Base-by-base conservation (phyloP, 2,329 filamentous ascomycete genomes). In the Phyllachora maydis region DNA sequence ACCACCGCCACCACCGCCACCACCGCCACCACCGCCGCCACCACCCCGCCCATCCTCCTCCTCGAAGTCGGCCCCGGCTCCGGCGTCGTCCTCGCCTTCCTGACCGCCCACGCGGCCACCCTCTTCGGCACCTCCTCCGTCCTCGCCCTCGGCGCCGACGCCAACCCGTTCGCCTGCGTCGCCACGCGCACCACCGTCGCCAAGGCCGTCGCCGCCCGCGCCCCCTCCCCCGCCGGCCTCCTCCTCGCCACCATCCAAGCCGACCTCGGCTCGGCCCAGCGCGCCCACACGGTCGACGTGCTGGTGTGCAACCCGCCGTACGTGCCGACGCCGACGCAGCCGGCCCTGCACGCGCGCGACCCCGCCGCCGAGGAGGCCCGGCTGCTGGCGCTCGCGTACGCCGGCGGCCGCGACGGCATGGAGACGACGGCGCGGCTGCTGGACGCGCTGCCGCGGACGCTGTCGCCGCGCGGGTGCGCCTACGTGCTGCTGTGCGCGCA, bases 241-340 rank as follows among this genome's bases (percentile, higher is more conserved):
- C 78, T 74, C 35, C 47, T 88, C 6, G 73, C 68, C 19, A 63
- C 72, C 11, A 42, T 73, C 14, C 68, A 68, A 28, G 72, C 65
- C 2, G 79, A 95, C 40, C 57, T 98, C 1, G 57, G 61, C 4
- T 46, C 60, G 3, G 52, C 71, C 1, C 49, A 90, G 19, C 58
- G 61, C 6, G 40, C 51, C 0, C 53, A 57, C 3, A 47, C 50
- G 18, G 61, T 91, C 4, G 88, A 98, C 41, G 61, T 98, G 8
- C 59, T 98, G 31, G 62, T 98, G 14, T 98, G 95, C 59, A 98
- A 98, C 42, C 88, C 88, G 25, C 88, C 88, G 1, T 98, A 98
- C 43, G 88, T 98, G 9, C 88, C 88, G 2, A 90, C 83, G 3
- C 61, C 72, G 14, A 64, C 69, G 19, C 50, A 90, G 28, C 83